Conservation (phyloP, 129 eudicot genomes). For the Deinandra increscens region DNA sequence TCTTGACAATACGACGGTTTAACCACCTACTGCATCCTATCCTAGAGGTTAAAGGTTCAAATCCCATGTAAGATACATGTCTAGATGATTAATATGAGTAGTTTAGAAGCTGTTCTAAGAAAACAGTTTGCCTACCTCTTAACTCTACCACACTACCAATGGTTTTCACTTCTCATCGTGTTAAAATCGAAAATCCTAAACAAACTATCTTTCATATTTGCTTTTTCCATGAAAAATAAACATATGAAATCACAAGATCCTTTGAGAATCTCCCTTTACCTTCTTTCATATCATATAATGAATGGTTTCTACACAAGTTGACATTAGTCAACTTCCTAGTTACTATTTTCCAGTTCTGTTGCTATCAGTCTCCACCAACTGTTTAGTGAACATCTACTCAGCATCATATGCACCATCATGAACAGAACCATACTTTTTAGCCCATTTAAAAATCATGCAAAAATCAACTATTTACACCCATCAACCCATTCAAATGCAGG, state of each 20-base stretch:
- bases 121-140: no score
- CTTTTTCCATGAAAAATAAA: constrained; percentile 14
- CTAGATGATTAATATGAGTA: no score
- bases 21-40: no score
- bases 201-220: constrained; percentile 19
- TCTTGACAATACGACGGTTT: background rate
- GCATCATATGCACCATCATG: constrained; percentile 23
- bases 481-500: background rate
- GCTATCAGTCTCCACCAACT: constrained; percentile 35
- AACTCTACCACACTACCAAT: no score
- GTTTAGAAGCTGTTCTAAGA: no score
- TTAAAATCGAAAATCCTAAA: constrained; percentile 2
- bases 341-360: constrained; percentile 24
- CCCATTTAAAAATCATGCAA: constrained; percentile 31
- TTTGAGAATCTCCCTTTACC: constrained; percentile 6
- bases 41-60: no score
- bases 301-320: constrained; percentile 26
- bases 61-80: no score
- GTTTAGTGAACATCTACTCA: constrained; percentile 37
- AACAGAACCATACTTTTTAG: constrained; percentile 15
- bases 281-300: background rate
- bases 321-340: constrained; percentile 24
- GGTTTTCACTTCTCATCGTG: no score
- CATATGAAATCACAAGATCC: constrained; percentile 18
- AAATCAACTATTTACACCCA: constrained; percentile 22